These are phyloP conservation scores for Hypoxylon sp. DNA, from an alignment of 2,329 filamentous ascomycete species.

Conservation along the genomic window DNA sequence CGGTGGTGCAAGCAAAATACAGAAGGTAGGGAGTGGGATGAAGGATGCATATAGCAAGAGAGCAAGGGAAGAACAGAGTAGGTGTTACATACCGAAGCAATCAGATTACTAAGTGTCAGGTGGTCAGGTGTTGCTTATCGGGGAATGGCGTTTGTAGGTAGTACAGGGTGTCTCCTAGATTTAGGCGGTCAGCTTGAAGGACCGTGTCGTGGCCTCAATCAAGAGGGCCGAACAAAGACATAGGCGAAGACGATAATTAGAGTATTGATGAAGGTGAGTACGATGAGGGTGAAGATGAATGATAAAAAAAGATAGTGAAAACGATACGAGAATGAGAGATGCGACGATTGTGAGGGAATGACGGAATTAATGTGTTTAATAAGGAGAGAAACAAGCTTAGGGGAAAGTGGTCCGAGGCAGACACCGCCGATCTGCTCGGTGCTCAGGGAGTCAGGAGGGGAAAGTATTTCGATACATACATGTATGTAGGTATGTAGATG, in stretches of 20 bases:
- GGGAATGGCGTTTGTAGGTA: conserved; percentile 26
- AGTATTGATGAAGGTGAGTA: conserved; percentile 6
- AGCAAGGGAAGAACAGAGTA: conserved; percentile 1
- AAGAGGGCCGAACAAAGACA: conserved; percentile 9
- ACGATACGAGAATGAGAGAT: conserved; percentile 25
- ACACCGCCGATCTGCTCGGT: conserved; percentile 39
- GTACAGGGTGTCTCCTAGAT: conserved; percentile 30
- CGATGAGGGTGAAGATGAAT: conserved; percentile 18
- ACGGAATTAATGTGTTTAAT: conserved; percentile 41
- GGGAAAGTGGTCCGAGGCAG: conserved; percentile 40
- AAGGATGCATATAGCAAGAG: conserved; percentile 24
- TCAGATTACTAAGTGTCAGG: conserved; percentile 42
- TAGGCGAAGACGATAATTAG: conserved; percentile 6
- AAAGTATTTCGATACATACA: conserved; percentile 31
- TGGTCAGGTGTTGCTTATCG: conserved; percentile 41
- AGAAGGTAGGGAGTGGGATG: conserved; percentile 13
- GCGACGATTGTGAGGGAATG: conserved; percentile 30
- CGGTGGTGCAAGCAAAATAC: conserved; percentile 14
- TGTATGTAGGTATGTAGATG: not conserved
- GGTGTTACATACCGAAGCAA: conserved; percentile 31
- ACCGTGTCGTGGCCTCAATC: conserved; percentile 38
- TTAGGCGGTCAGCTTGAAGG: conserved; percentile 42
- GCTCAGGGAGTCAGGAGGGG: conserved; percentile 37
- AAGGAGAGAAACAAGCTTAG: conserved; percentile 25
- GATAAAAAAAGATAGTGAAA: conserved; percentile 13